A percentile compares a stretch with the other conserved stretches of the same genome.
phyloP scores from a whole-genome alignment of 225 moss, liverwort and hornwort species.

The Ulota crispa region DNA sequence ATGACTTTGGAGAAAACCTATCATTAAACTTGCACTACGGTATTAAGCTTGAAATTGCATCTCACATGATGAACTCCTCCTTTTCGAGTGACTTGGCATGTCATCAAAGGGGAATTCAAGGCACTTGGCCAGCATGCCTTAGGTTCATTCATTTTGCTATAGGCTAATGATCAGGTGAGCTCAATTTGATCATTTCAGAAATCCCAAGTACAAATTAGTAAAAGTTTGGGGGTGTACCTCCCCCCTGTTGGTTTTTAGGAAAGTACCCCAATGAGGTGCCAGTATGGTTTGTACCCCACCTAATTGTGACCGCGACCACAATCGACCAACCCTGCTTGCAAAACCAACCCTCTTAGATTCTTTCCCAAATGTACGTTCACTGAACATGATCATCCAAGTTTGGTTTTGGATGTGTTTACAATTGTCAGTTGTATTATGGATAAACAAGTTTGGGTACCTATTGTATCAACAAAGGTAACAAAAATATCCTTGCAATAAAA shows the following conservation, averaged over 20 bases:
- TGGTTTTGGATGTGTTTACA: no score
- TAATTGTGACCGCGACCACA: no score
- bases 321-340: no score
- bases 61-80: neutral
- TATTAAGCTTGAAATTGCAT: neutral
- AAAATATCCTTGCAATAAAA: no score
- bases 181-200: neutral
- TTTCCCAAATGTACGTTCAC: no score
- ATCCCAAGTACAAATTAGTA: constrained; percentile 9
- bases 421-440: no score
- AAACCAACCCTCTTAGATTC: no score
- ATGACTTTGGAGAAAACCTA: neutral
- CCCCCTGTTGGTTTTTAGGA: neutral
- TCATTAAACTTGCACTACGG: neutral
- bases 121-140: neutral
- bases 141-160: neutral
- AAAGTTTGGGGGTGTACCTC: neutral
- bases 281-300: no score
- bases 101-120: neutral
- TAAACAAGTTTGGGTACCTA: no score
- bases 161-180: neutral
- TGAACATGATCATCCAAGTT: no score
- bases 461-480: no score
- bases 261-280: neutral
- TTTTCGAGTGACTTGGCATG: neutral